These are phyloP conservation scores for Ilex asprella DNA, from an alignment of 257 asterid species.

Conservation along the genomic window DNA sequence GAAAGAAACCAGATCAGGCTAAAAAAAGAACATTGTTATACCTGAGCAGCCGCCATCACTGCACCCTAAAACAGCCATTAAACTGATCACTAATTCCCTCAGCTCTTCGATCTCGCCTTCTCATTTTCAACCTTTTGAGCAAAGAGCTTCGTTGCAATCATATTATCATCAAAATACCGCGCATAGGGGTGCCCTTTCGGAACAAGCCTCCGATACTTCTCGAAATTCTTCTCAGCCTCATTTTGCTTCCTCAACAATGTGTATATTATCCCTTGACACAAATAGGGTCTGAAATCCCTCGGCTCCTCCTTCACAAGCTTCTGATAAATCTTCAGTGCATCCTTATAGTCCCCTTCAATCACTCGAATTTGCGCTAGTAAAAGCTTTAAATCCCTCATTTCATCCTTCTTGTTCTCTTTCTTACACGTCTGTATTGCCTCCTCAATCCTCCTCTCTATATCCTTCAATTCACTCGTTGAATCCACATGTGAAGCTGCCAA, in stretches of 20 bases:
- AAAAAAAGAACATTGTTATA: conserved; percentile 13
- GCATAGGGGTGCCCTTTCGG: conserved; percentile 87
- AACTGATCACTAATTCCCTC: conserved; percentile 3
- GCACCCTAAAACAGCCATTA: neutral
- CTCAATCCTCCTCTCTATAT: conserved; percentile 38
- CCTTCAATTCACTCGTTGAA: conserved; percentile 34
- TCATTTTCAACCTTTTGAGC: conserved; percentile 73
- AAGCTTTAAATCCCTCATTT: conserved; percentile 74
- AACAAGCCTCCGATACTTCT: conserved; percentile 69
- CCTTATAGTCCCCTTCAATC: conserved; percentile 52
- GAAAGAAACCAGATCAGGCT: neutral
- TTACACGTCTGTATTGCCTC: conserved; percentile 53
- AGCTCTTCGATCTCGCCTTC: conserved; percentile 43
- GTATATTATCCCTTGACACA: conserved; percentile 84
- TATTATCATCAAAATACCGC: conserved; percentile 68
- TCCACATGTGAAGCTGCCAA: conserved; percentile 65
- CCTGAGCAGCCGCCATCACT: neutral
- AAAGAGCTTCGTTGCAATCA: conserved; percentile 75
- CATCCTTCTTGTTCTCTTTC: conserved; percentile 43
- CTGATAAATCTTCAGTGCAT: conserved; percentile 56
- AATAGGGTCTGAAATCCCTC: conserved; percentile 83
- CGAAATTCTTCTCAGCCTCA: conserved; percentile 82
- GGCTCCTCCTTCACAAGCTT: conserved; percentile 87
- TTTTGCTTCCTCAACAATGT: conserved; percentile 60
- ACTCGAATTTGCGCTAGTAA: conserved; percentile 77